Evolutionary conservation across 106 monocot species (phyloP).

Genomic region (Dendrobium catenatum): DNA sequence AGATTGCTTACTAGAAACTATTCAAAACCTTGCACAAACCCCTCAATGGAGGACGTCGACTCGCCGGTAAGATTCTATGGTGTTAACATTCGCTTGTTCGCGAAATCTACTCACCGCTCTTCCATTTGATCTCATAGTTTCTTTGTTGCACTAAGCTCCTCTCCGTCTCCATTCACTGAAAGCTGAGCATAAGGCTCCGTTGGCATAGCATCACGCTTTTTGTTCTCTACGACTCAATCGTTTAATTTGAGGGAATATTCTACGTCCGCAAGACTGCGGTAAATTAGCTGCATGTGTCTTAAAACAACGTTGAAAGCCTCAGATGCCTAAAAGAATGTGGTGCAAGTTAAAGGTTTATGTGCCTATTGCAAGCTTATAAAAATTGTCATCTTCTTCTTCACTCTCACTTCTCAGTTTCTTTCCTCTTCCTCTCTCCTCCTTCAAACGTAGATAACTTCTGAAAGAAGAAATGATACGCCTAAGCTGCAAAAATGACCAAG

Average conservation of each 20-base stretch:
- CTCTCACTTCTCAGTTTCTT: neutral
- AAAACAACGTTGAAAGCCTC: too few relatives aligned
- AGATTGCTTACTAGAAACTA: neutral
- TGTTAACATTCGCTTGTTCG: neutral
- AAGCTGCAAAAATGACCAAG: too few relatives aligned
- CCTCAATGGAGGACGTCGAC: neutral
- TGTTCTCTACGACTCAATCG: neutral
- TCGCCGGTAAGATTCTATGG: neutral
- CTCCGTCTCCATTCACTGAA: slow-evolving; percentile 20
- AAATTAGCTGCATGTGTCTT: neutral
- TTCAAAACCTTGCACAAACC: neutral
- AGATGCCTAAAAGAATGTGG: too few relatives aligned
- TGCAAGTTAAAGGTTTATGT: too few relatives aligned
- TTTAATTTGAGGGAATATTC: too few relatives aligned
- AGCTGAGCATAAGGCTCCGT: slow-evolving; percentile 12
- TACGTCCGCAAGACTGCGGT: slow-evolving; percentile 56
- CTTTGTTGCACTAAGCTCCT: neutral
- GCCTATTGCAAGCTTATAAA: too few relatives aligned
- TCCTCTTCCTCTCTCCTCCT: too few relatives aligned
- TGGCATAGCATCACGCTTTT: neutral
- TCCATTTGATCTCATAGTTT: neutral
- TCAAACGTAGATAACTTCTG: too few relatives aligned
- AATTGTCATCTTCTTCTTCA: neutral
- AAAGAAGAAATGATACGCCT: too few relatives aligned
- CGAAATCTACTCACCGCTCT: neutral